Conservation (phyloP, 2,329 filamentous ascomycete genomes). For the Paramyrothecium sp. region DNA sequence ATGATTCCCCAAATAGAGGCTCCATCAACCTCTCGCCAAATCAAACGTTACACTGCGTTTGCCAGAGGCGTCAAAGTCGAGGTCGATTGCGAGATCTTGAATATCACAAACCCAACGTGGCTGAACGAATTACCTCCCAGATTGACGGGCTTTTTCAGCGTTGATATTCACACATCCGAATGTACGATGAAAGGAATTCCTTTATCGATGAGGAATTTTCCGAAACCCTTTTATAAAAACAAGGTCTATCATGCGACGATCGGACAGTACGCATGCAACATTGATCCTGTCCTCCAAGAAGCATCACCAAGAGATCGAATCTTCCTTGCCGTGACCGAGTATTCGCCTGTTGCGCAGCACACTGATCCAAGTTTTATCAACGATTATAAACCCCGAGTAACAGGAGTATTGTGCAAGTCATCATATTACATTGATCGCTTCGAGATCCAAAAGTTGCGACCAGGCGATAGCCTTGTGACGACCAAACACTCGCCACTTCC, state of each 20-base stretch:
- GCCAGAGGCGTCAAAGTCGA: background rate
- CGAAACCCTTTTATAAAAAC: conserved; percentile 19
- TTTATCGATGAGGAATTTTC: conserved; percentile 17
- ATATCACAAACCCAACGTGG: background rate
- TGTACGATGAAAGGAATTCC: conserved; percentile 11
- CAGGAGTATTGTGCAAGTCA: background rate
- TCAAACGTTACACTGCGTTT: background rate
- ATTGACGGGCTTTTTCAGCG: background rate
- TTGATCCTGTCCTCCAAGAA: conserved; percentile 18
- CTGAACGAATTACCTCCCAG: background rate
- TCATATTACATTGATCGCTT: background rate
- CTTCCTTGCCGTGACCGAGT: conserved; percentile 10
- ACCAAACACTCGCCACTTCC: background rate
- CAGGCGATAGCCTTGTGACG: background rate
- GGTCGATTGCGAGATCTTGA: background rate
- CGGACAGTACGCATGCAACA: conserved; percentile 19
- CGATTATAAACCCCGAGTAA: too few species aligned
- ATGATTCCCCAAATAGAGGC: background rate
- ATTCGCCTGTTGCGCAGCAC: conserved; percentile 21
- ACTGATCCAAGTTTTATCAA: background rate
- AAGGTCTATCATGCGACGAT: conserved; percentile 23
- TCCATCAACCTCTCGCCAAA: too few species aligned
- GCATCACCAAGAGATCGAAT: conserved; percentile 8
- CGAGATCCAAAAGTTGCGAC: background rate
- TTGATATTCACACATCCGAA: background rate